These are phyloP conservation scores for Crithidia acanthocephali DNA, from an alignment of 208 protist genomes.

Conservation along the genomic window DNA sequence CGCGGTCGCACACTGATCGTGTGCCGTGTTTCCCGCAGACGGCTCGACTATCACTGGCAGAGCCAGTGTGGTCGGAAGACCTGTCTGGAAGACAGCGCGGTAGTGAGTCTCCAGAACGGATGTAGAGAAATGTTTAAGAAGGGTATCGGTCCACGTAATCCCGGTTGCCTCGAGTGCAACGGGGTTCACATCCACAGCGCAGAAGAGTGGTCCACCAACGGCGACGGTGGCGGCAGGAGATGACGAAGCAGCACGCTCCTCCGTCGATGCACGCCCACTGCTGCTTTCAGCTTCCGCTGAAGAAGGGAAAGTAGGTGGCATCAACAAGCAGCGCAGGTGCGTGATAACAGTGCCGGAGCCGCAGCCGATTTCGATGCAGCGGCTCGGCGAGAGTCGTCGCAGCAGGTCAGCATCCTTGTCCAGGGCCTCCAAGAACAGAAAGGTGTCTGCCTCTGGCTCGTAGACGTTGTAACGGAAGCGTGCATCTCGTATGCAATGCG, in stretches of 20 bases:
- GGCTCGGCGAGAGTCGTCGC: conserved; percentile 35
- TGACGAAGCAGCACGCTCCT: background rate
- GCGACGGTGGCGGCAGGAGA: background rate
- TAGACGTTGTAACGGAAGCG: conserved; percentile 81
- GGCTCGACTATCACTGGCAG: conserved; percentile 1
- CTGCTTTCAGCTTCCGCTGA: background rate
- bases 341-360: conserved; percentile 87
- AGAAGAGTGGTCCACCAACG: conserved; percentile 34
- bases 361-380: conserved; percentile 84
- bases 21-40: background rate
- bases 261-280: background rate
- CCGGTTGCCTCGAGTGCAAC: conserved; percentile 74
- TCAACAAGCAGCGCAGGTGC: conserved; percentile 56
- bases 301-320: background rate
- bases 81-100: background rate
- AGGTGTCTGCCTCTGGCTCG: conserved; percentile 91
- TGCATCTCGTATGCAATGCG: conserved; percentile 73
- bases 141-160: conserved; percentile 74
- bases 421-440: conserved; percentile 84
- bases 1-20: background rate
- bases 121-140: conserved; percentile 35
- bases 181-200: conserved; percentile 85
- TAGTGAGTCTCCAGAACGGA: conserved; percentile 8
- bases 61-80: conserved; percentile 17
- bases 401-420: conserved; percentile 60